Evolutionary conservation across 352 stramenopile genomes (phyloP), one percentile per base, ranked within the genome.

Genomic region (Blastocystis sp.): DNA sequence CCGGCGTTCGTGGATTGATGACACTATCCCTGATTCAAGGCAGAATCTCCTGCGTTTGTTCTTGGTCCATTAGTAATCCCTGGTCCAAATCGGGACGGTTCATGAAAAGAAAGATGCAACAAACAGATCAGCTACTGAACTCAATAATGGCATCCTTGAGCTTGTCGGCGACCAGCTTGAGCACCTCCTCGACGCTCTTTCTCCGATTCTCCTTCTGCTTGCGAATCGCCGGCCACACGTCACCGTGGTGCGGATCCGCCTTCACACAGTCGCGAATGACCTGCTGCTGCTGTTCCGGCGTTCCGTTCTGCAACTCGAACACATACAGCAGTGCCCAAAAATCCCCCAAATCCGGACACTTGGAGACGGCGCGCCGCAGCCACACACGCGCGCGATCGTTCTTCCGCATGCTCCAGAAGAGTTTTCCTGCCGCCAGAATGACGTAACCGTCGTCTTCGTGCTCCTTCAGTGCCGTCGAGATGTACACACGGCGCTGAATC

Each of bases 241-340:
- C 67, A n/a, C 77, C 77, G 24, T 86, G 53, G 8, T 34, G 16
- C 18, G 77, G 77, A 49, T 86, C 67, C n/a, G 77, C 77, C 14
- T 56, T 9, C 7, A 44, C 64, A 84, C 63, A 86, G 18, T 87
- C 27, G 7, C 14, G 27, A 54, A 90, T 88, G 8, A 97, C 90
- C 51, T 94, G 91, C 6, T 94, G 89, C 29, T 93, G 89, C n/a
- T 94, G 90, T 29, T 90, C 88, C 54, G 92, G 90, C 0, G 87
- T 92, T 9, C 94, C 94, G 77, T 94, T 90, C 81, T 97, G 91
- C 24, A 94, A 87, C 88, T 98, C 95, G 88, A 99, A 98, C 14
- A 94, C 90, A 88, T 98, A 98, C 88, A 97, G 98, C 59, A 94
- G 92, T 3, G 93, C 94, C 96, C 96, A 99, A 14, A 93, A 93